Evolutionary conservation across 2,329 filamentous ascomycete species (phyloP).

Genomic region (Diaporthe caulivora): DNA sequence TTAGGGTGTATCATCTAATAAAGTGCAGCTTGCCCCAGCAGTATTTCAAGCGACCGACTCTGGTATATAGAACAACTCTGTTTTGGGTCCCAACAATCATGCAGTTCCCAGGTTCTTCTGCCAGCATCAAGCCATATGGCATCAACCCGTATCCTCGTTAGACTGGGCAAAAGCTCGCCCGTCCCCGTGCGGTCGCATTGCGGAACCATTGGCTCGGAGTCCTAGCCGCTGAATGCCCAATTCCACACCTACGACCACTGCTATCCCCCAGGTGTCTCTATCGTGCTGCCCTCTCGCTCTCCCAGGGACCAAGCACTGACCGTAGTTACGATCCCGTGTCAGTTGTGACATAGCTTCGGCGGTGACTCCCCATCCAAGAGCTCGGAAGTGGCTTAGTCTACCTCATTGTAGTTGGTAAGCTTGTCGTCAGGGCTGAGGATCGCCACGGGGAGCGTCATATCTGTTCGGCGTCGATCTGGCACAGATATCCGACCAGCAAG

Average conservation of each 20-base stretch:
- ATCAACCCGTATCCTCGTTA: conserved; percentile 6
- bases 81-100: background rate
- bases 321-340: background rate
- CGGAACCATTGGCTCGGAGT: background rate
- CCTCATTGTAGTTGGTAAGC: conserved; percentile 22
- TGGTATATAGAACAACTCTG: conserved; percentile 34
- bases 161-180: background rate
- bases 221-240: background rate
- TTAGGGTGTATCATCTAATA: conserved; percentile 19
- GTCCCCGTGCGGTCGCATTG: background rate
- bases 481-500: conserved; percentile 37
- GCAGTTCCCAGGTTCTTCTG: background rate
- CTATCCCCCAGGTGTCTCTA: background rate
- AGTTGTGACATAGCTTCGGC: background rate
- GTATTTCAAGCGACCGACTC: conserved; percentile 36
- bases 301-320: too few relatives aligned
- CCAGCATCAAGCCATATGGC: conserved; percentile 22
- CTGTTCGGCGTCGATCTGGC: conserved; percentile 12
- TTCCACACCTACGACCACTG: background rate
- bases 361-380: background rate
- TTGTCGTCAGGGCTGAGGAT: background rate
- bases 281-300: background rate
- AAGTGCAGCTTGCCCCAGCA: conserved; percentile 23
- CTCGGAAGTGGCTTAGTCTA: background rate
- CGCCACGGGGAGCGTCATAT: conserved; percentile 11